Evolutionary conservation across 257 asterid species (phyloP).

Genomic region (Perilla frutescens): DNA sequence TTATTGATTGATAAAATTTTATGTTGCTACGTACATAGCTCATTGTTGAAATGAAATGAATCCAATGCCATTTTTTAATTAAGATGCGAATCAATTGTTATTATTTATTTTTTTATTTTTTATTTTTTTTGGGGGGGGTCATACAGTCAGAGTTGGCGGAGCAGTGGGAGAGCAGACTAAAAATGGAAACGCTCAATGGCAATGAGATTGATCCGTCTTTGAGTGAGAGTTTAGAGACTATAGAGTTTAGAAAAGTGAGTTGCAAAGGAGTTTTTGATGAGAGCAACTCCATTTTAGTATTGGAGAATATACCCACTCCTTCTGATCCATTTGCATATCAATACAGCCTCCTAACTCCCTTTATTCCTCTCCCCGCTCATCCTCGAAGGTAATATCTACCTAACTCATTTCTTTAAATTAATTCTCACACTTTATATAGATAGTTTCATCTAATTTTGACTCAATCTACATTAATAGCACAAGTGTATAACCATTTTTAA

Average conservation of each 20-base stretch:
- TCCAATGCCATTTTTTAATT: too few species aligned
- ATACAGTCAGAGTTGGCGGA: neutral
- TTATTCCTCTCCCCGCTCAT: neutral
- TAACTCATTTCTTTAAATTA: neutral
- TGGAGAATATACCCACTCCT: neutral
- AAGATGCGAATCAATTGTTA: too few species aligned
- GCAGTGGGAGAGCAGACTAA: neutral
- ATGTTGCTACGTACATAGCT: too few species aligned
- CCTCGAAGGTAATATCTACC: neutral
- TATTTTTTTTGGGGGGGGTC: neutral
- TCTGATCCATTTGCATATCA: conserved; percentile 8
- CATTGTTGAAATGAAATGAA: neutral
- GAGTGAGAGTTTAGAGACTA: neutral
- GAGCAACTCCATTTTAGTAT: neutral
- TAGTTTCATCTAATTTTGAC: too few species aligned
- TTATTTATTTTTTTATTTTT: too few species aligned
- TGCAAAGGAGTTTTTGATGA: neutral
- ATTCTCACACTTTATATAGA: too few species aligned
- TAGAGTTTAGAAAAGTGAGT: neutral
- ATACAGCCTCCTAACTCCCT: neutral
- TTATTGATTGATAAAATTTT: too few species aligned
- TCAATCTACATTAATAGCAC: too few species aligned
- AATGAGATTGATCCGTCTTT: neutral
- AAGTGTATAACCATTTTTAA: too few species aligned
- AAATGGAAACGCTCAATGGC: neutral